Evolutionary conservation across 139 green algal species (phyloP), one percentile per base, ranked within the genome.

Genomic region (Volvox africanus): DNA sequence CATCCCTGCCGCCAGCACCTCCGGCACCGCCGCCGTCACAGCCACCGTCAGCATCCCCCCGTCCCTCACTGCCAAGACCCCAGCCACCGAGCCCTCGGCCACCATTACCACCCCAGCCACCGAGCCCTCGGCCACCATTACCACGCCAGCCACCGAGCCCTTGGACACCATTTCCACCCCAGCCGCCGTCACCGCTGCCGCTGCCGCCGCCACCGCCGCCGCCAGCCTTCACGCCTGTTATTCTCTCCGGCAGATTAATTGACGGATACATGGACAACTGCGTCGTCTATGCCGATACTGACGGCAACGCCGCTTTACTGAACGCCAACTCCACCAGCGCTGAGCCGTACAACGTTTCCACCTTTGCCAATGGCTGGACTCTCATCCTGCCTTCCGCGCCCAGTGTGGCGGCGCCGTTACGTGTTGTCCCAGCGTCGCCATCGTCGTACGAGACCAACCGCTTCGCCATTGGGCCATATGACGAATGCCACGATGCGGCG

Each of bases 201-300:
- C 22, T 33, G 65, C 82, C 82, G 14, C 81, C 81, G 30, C 61
- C 61, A 55, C 30, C 36, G 68, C 85, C 85, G n/a, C 69, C 69
- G 71, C 85, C 85, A 12, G 12, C 69, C 44, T 82, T 89, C 85
- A 26, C 1, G 1, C 69, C 85, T 24, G 20, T 89, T 20, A 26
- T 33, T 11, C 69, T 82, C 14, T 75, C 69, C 1, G 85, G 85
- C 19, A 71, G 85, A n/a, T 14, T 61, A 14, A 2, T 82, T 11
- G 85, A 89, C 69, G 85, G 69, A 1, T 89, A 89, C 69, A 55
- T 82, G n/a, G 85, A 89, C 16, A 89, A 89, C 71, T 89, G 85
- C 71, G 44, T 89, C 26, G 30, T 89, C 28, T 89, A 82, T 37
- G 85, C 85, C 22, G 85, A 89, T 50, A 61, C 44, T n/a, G 75